Conservation (phyloP, 345 rosid species). For the Eucalyptus sp. region DNA sequence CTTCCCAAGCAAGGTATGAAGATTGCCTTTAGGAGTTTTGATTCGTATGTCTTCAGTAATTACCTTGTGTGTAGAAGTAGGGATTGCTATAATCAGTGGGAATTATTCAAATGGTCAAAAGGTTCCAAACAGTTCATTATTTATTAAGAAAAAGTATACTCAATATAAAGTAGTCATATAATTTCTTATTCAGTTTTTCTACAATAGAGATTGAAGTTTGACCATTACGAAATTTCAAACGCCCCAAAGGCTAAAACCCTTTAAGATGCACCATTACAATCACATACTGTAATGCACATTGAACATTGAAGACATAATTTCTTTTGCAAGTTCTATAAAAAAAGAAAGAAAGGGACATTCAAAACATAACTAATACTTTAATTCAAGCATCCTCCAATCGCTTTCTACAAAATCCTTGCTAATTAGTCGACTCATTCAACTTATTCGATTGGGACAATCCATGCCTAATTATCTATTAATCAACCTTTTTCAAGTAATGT, state of each 20-base stretch:
- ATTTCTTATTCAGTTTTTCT: background rate
- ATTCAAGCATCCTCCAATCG: background rate
- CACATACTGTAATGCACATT: background rate
- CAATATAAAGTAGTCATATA: background rate
- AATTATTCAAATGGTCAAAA: background rate
- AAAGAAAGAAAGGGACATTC: background rate
- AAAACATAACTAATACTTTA: background rate
- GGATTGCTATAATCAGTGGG: background rate
- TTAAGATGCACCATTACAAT: background rate
- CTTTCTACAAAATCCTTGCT: background rate
- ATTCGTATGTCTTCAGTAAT: background rate
- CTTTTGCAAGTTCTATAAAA: background rate
- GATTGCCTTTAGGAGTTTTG: background rate
- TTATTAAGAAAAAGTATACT: background rate
- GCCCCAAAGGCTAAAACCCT: background rate
- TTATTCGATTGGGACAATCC: background rate
- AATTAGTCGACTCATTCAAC: background rate
- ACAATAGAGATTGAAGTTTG: background rate
- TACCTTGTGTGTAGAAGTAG: background rate
- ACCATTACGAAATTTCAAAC: background rate
- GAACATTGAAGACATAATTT: no score
- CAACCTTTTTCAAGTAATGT: background rate
- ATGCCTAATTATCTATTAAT: background rate
- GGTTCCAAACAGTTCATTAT: background rate
- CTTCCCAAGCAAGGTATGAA: background rate